phyloP scores from a whole-genome alignment of 2,329 filamentous ascomycete species.

The Ophiostoma australiae region DNA sequence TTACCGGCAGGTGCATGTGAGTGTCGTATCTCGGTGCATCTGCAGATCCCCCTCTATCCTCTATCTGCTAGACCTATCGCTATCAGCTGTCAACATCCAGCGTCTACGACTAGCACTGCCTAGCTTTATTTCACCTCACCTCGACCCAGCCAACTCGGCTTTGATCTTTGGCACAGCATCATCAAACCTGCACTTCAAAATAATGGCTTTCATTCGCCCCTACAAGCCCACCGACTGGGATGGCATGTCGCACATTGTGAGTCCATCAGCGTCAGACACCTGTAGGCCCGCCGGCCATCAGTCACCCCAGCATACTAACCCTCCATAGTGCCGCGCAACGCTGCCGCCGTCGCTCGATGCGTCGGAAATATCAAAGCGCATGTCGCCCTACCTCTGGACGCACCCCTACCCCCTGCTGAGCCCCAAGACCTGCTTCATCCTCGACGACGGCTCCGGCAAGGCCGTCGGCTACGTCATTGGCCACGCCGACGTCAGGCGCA shows the following conservation, averaged over 20 bases:
- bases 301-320: background rate
- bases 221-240: constrained; percentile 40
- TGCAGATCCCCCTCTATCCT: background rate
- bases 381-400: constrained; percentile 49
- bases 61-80: background rate
- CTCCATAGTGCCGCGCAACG: constrained; percentile 43
- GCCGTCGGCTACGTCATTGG: constrained; percentile 50
- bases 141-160: too few species aligned
- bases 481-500: constrained; percentile 40
- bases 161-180: background rate
- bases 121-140: background rate
- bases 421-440: constrained; percentile 43
- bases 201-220: constrained; percentile 45
- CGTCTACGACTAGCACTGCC: background rate
- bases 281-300: background rate
- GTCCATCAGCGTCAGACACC: constrained; percentile 21
- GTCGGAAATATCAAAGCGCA: constrained; percentile 35
- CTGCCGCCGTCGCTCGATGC: constrained; percentile 41
- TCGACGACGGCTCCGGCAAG: constrained; percentile 44
- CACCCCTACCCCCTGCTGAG: constrained; percentile 47
- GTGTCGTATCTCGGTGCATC: background rate
- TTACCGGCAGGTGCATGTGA: too few species aligned
- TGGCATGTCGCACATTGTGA: constrained; percentile 40
- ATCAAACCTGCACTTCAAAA: background rate
- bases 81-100: background rate